These are phyloP conservation scores for Phytophthora chlamydospora DNA, from an alignment of 352 stramenopile genomes.

Conservation along the genomic window DNA sequence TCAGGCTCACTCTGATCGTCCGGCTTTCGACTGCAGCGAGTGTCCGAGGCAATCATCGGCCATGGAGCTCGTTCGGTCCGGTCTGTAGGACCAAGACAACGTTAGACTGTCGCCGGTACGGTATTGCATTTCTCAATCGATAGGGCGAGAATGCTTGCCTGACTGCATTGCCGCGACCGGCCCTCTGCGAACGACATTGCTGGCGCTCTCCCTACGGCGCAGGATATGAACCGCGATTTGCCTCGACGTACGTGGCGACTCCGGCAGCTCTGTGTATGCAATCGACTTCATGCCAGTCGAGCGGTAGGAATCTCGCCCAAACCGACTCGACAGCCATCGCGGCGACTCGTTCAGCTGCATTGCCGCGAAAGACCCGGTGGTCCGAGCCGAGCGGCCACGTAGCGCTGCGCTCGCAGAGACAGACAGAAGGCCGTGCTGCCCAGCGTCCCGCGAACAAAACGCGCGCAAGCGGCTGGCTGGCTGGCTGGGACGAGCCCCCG, in stretches of 20 bases:
- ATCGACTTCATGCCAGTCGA: conserved; percentile 16
- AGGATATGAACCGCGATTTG: conserved; percentile 25
- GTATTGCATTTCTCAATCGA: conserved; percentile 13
- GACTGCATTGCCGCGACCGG: conserved; percentile 4
- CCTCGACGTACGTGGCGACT: conserved; percentile 10
- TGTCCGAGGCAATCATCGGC: too few relatives aligned
- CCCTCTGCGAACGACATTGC: not conserved
- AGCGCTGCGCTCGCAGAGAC: conserved; percentile 28
- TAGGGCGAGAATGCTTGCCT: conserved; percentile 16
- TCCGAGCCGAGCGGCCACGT: conserved; percentile 22
- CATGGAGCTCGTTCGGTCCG: too few relatives aligned
- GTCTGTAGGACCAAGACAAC: too few relatives aligned
- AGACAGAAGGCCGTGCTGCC: conserved; percentile 16
- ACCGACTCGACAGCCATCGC: conserved; percentile 25
- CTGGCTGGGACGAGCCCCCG: conserved; percentile 21
- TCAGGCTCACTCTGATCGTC: conserved; percentile 14
- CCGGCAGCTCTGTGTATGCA: conserved; percentile 12
- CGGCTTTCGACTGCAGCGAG: conserved; percentile 21
- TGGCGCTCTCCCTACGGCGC: not conserved
- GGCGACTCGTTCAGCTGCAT: conserved; percentile 9
- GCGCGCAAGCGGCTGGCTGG: conserved; percentile 10
- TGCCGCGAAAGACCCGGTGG: conserved; percentile 17
- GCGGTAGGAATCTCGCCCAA: conserved; percentile 33
- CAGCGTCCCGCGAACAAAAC: conserved; percentile 10
- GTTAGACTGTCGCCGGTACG: not conserved